A percentile compares a stretch with the other conserved stretches of the same genome.
phyloP scores from a whole-genome alignment of 495 filamentous ascomycete species.

The Opeltia flavorubescens region DNA sequence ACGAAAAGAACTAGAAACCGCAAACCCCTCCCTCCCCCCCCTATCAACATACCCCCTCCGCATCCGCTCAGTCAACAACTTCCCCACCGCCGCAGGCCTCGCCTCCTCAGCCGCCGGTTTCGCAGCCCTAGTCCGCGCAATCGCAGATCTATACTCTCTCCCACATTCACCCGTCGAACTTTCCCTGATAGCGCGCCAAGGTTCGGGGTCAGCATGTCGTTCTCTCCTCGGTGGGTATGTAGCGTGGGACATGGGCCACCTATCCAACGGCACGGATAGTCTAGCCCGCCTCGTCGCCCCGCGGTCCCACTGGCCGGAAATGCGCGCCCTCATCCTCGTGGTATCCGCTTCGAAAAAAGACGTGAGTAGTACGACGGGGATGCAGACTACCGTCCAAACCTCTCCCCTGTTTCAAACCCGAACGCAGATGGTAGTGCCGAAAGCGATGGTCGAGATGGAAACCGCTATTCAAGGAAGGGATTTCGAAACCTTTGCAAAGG shows the following conservation, averaged over 20 bases:
- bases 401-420: conserved; percentile 68
- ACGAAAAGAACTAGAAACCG: conserved; percentile 56
- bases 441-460: conserved; percentile 77
- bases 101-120: conserved; percentile 89
- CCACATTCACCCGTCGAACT: conserved; percentile 65
- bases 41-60: conserved; percentile 60
- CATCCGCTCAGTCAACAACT: conserved; percentile 91
- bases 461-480: conserved; percentile 59
- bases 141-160: conserved; percentile 82
- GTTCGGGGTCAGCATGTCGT: conserved; percentile 85
- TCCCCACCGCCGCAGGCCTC: conserved; percentile 94
- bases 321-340: conserved; percentile 83
- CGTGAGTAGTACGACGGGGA: conserved; percentile 77
- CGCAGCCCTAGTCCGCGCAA: conserved; percentile 81
- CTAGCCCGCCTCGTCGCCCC: conserved; percentile 75
- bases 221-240: conserved; percentile 90
- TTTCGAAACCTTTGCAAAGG: conserved; percentile 73
- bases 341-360: conserved; percentile 89
- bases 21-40: conserved; percentile 57
- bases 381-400: conserved; percentile 90
- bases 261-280: conserved; percentile 66
- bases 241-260: conserved; percentile 68
- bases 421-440: conserved; percentile 59
- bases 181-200: conserved; percentile 82
- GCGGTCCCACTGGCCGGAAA: conserved; percentile 80